phyloP scores from a whole-genome alignment of 139 green algal species.

The Micractinium sp. region DNA sequence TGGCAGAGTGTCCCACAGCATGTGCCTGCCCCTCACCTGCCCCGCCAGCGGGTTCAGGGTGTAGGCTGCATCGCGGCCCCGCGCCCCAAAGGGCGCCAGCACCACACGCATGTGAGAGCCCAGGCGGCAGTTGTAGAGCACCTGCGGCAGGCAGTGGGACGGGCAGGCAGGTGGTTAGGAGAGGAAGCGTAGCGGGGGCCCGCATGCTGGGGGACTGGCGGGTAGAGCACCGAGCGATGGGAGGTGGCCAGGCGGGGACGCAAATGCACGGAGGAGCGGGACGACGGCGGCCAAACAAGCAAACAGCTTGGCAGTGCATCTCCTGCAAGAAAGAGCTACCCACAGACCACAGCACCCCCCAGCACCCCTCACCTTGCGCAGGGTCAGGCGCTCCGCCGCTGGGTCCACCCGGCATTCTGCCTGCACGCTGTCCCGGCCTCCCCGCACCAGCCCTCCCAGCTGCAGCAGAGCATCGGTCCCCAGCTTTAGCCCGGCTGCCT shows the following conservation, averaged over 20 bases:
- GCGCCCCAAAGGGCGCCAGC: constrained; percentile 53
- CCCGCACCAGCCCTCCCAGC: constrained; percentile 16
- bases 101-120: constrained; percentile 32
- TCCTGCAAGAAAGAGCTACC: no score
- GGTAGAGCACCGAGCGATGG: not conserved
- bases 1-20: no score
- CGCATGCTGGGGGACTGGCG: not conserved
- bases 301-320: no score
- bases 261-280: no score
- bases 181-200: not conserved
- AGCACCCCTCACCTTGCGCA: constrained; percentile 23
- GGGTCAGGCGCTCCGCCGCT: not conserved
- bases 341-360: not conserved
- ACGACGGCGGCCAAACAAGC: no score
- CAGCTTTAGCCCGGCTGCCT: constrained; percentile 18
- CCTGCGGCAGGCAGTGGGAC: constrained; percentile 15
- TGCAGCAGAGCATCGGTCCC: constrained; percentile 36
- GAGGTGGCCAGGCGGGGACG: not conserved
- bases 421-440: constrained; percentile 34
- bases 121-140: constrained; percentile 50
- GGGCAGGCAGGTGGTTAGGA: not conserved
- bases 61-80: constrained; percentile 41
- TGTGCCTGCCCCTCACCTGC: not conserved
- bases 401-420: constrained; percentile 34
- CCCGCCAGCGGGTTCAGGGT: constrained; percentile 49